Conservation (phyloP, 2,329 filamentous ascomycete species). For the Exophiala spinifera region DNA sequence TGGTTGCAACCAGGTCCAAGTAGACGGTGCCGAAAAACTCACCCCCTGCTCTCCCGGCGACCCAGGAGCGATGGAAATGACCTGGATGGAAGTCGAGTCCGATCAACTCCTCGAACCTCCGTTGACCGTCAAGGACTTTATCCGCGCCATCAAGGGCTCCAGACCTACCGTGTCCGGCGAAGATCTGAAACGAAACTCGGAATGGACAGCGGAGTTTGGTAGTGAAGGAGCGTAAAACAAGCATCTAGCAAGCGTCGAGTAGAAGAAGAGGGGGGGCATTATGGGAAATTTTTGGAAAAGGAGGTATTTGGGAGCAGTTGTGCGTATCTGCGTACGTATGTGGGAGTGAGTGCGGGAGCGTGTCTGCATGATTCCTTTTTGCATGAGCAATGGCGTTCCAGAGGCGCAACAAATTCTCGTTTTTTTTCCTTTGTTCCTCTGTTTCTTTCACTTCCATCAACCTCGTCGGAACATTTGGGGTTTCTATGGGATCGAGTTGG, state of each 20-base stretch:
- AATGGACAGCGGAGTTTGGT: conserved; percentile 96
- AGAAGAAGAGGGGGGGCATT: too few species aligned
- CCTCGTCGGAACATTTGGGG: too few species aligned
- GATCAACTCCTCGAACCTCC: conserved; percentile 83
- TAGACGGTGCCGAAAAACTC: conserved; percentile 58
- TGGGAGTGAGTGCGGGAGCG: too few species aligned
- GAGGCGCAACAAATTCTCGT: too few species aligned
- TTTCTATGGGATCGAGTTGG: too few species aligned
- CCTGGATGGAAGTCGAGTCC: conserved; percentile 80
- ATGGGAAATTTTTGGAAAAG: too few species aligned
- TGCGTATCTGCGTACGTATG: too few species aligned
- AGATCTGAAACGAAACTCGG: conserved; percentile 77
- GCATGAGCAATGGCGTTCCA: neutral
- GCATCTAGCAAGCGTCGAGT: too few species aligned
- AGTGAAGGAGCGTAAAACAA: conserved; percentile 67
- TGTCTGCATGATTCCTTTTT: too few species aligned
- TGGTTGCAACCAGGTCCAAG: conserved; percentile 71
- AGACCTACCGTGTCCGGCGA: conserved; percentile 86
- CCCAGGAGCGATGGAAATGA: conserved; percentile 82
- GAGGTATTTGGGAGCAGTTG: too few species aligned
- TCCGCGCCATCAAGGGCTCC: conserved; percentile 83
- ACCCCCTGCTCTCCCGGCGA: conserved; percentile 96
- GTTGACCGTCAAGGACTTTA: conserved; percentile 84
- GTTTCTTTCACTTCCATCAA: too few species aligned
- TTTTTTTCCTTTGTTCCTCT: too few species aligned